Base-by-base conservation (phyloP, 2,329 filamentous ascomycete species). In the Chaetothyriales sp. region DNA sequence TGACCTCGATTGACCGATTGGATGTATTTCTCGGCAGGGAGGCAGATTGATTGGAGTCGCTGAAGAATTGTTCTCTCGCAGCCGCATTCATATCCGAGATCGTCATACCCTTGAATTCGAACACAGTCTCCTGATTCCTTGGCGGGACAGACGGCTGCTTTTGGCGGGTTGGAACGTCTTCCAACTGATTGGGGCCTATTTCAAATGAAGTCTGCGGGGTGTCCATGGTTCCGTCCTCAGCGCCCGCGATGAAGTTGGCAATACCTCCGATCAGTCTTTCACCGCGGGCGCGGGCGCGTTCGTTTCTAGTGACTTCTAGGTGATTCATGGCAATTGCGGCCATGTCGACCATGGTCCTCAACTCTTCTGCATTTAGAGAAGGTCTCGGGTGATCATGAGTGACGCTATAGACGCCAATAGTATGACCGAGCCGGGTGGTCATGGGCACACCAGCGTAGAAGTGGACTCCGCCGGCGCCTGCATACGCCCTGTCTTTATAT, bases 361-460 rank as follows among this genome's bases (percentile, higher is more conserved):
- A 55, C 48, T 80, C 74, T 7, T 69, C 69, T 0, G 68, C 60
- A 9, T 66, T 67, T 18, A 84, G 60, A 0, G 73, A 75, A 44
- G 74, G 60, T 44, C 77, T 74, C 0, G 77, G 73, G n/a, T 70
- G 69, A 44, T 77, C 73, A 57, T 83, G 80, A 2, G 81, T 67
- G 1, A 83, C 73, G 49, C 76, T 75, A 53, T 81, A 79, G 9
- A 73, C 74, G 8, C 82, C 82, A 51, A 85, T 78, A 46, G 74
- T 73, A 58, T 77, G 74, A 25, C 76, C 73, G 37, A 72, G 74
- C 0, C 73, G 73, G 2, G 77, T 80, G 22, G 74, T 73, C 50
- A 85, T 77, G 0, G 81, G 81, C 0, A 82, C 80, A 18, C 76
- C 76, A 5, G 76, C 77, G 53, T 79, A 78, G 60, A 80, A 80